phyloP scores from a whole-genome alignment of 805 yeast species.

The Torulaspora maleeae region DNA sequence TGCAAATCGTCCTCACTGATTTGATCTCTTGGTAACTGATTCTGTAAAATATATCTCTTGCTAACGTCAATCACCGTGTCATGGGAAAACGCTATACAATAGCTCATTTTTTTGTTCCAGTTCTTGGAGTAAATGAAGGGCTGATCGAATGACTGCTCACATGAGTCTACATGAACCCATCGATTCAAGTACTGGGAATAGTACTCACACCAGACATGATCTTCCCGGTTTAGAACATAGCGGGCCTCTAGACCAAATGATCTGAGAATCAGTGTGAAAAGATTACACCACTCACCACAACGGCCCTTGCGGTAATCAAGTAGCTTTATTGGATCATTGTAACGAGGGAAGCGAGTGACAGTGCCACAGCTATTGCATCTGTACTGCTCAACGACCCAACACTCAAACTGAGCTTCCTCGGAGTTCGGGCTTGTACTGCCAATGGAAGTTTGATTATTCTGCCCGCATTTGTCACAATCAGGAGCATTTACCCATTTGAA shows the following conservation, averaged over 20 bases:
- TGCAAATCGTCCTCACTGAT: slow-evolving; percentile 41
- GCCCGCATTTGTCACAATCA: slow-evolving; percentile 49
- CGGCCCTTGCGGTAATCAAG: slow-evolving; percentile 66
- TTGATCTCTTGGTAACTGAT: slow-evolving; percentile 45
- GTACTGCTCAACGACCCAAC: slow-evolving; percentile 61
- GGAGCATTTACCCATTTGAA: slow-evolving; percentile 82
- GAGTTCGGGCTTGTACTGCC: slow-evolving; percentile 43
- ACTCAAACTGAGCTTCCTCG: slow-evolving; percentile 44
- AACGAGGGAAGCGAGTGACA: slow-evolving; percentile 64
- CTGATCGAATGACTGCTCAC: slow-evolving; percentile 81
- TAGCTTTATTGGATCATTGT: slow-evolving; percentile 60
- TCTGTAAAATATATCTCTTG: slow-evolving; percentile 52
- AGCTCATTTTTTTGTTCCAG: slow-evolving; percentile 94
- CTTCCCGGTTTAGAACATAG: slow-evolving; percentile 84
- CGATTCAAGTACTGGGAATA: slow-evolving; percentile 54
- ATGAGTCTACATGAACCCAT: slow-evolving; percentile 88
- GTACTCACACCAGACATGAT: slow-evolving; percentile 95
- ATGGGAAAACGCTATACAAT: slow-evolving; percentile 64
- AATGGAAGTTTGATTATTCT: slow-evolving; percentile 33
- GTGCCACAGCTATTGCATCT: slow-evolving; percentile 49
- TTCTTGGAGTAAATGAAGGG: slow-evolving; percentile 74
- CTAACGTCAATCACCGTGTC: slow-evolving; percentile 68
- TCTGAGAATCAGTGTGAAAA: slow-evolving; percentile 65
- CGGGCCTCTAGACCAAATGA: slow-evolving; percentile 63
- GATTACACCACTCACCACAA: slow-evolving; percentile 95